Evolutionary conservation across 306 rosid species (phyloP), one percentile per base, ranked within the genome.

Genomic region (Ormosia semicastrata): DNA sequence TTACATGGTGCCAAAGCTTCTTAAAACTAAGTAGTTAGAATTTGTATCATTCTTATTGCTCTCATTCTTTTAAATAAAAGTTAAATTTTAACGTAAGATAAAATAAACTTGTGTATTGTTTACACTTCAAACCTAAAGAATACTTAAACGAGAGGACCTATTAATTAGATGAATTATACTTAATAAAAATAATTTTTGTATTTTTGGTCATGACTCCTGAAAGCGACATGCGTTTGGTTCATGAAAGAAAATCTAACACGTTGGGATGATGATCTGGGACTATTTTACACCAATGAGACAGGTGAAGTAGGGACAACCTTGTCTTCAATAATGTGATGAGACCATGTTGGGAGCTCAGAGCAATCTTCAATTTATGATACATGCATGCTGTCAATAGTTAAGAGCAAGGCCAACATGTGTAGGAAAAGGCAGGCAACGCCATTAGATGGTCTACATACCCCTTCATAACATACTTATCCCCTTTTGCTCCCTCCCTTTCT

Each of bases 251-350:
- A 64, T 0, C 52, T 17, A 65, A 34, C 52, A 66, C 59, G 15
- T 65, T 30, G 36, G 81, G 13, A 44, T 46, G 81, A 5, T 17
- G 24, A 41, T 17, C 5, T 41, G 56, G 60, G 54, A 43, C 17
- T 30, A 33, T 6, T 43, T 44, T 7, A 53, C 44, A 24, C 76
- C 44, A 75, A 40, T 33, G 72, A 71, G 78, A 63, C 84, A 72
- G 14, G 46, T 24, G 66, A 62, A 17, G 77, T 59, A 56, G 86
- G 86, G 78, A 68, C 82, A 40, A 34, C 53, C 69, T 46, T 75
- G 81, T 56, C 69, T 56, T 41, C 47, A 68, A 67, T 49, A 78
- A 24, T 49, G 54, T 66, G 32, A 53, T 36, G 54, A 66, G 67
- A 2, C 64, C 69, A 79, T 77, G 70, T 59, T 66, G 32, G 76